A percentile compares a stretch with the other conserved stretches of the same genome.
Evolutionary conservation across 2,329 filamentous ascomycete species (phyloP).

Genomic region (Hortaea werneckii): DNA sequence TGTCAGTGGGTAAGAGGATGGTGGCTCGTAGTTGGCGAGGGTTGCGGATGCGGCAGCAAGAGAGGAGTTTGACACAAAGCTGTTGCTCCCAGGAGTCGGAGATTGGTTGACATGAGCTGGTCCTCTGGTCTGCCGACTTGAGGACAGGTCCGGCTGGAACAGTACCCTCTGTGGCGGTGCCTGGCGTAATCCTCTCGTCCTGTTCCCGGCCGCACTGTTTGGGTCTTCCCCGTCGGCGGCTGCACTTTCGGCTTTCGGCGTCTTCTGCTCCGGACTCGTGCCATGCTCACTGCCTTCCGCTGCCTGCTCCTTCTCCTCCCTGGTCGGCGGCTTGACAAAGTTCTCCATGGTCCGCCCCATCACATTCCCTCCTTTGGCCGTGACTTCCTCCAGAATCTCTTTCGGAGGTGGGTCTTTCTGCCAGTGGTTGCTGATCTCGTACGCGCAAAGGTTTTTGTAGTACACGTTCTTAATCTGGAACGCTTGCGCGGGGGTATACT

Average conservation of each 20-base stretch:
- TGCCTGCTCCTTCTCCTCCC: slow-evolving; percentile 35
- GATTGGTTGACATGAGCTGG: slow-evolving; percentile 17
- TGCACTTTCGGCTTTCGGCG: slow-evolving; percentile 42
- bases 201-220: slow-evolving; percentile 26
- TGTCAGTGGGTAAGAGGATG: slow-evolving; percentile 50
- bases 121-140: slow-evolving; percentile 54
- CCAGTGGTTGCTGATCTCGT: slow-evolving; percentile 71
- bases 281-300: slow-evolving; percentile 36
- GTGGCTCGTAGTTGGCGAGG: slow-evolving; percentile 60
- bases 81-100: slow-evolving; percentile 41
- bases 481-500: slow-evolving; percentile 71
- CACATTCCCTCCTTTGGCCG: slow-evolving; percentile 74
- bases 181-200: slow-evolving; percentile 44
- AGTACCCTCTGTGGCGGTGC: slow-evolving; percentile 77
- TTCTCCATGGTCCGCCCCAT: slow-evolving; percentile 70
- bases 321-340: slow-evolving; percentile 45
- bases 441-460: slow-evolving; percentile 77
- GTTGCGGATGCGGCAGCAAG: slow-evolving; percentile 32
- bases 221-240: slow-evolving; percentile 36
- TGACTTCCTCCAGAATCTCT: slow-evolving; percentile 70
- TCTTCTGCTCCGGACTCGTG: slow-evolving; percentile 31
- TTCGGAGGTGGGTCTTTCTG: slow-evolving; percentile 74
- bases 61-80: slow-evolving; percentile 20
- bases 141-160: slow-evolving; percentile 69
- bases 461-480: slow-evolving; percentile 81